Percentiles rank a stretch among this genome's conserved stretches.
Conservation (phyloP, 306 rosid species). For the Datisca glomerata region DNA sequence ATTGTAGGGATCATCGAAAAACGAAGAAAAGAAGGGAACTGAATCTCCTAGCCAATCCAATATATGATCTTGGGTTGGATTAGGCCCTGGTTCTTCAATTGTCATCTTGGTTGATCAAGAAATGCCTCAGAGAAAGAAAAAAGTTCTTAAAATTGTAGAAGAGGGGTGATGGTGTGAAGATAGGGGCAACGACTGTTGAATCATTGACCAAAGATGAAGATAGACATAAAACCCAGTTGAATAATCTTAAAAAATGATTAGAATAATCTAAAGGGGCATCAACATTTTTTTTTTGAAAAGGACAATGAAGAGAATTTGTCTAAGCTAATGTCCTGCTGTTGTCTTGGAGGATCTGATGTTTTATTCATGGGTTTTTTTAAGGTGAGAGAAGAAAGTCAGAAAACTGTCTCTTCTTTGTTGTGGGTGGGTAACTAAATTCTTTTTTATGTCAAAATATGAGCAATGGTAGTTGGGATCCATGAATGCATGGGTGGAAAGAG, state of each 20-base stretch:
- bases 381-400: conserved; percentile 25
- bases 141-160: no score
- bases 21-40: conserved; percentile 55
- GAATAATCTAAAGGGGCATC: conserved; percentile 22
- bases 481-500: conserved; percentile 18
- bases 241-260: conserved; percentile 8
- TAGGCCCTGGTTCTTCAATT: conserved; percentile 40
- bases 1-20: conserved; percentile 51
- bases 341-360: conserved; percentile 68
- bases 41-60: conserved; percentile 77
- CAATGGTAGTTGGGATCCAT: conserved; percentile 18
- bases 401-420: conserved; percentile 39
- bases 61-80: conserved; percentile 48
- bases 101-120: conserved; percentile 26
- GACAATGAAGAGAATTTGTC: conserved; percentile 70
- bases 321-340: conserved; percentile 52
- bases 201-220: conserved; percentile 40
- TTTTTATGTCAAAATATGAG: conserved; percentile 20
- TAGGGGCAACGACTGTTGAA: conserved; percentile 15
- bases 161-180: conserved; percentile 9
- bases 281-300: conserved; percentile 11
- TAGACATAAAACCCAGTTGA: conserved; percentile 14
- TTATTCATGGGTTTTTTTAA: conserved; percentile 25
- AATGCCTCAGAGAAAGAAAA: not conserved
- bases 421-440: conserved; percentile 34